Base-by-base conservation (phyloP, 2,329 filamentous ascomycete species). In the Pyricularia pennisetigena region DNA sequence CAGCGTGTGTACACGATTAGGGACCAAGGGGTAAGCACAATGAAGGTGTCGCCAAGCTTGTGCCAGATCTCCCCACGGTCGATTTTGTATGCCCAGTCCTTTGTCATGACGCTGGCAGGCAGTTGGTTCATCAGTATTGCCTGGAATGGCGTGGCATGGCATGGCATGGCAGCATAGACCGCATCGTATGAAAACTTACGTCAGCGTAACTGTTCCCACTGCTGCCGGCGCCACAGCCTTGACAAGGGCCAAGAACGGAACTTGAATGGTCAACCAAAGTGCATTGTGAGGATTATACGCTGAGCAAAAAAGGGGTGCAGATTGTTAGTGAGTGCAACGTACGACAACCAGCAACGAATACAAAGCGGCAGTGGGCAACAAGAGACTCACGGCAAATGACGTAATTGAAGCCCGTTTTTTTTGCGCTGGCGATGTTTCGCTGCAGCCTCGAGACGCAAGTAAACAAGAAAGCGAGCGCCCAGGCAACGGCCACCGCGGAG, bases 41-140 rank as follows among this genome's bases (percentile, higher is more conserved):
- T 72, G 72, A 92, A 89, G 14, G 84, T 81, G 71, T 93, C 89
- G 62, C 86, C 88, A 10, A 87, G 74, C 20, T 82, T 79, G 30
- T 83, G 79, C 73, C 89, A 93, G 20, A 85, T 80, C 24, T 82
- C 79, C 72, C 88, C 32, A 14, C 14, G 84, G 30, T 84, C 82
- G 14, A 81, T 75, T n/a, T 76, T 75, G 77, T 85, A 90, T 8
- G 81, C 75, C 82, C 86, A 90, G 72, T 91, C 86, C 1, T 84
- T 84, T n/a, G 80, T 74, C 71, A 90, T 74, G 71, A 85, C 77
- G 62, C 86, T 87, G 71, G 32, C 30, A 54, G 63, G n/a, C 57
- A 29, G 14, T 29, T 14, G 26, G 14, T 29, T 14, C 12, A 63
- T 63, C 59, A 26, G 24, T 23, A 35, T 35, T 35, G 12, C 32